Base-by-base conservation (phyloP, 129 eudicot genomes). In the Solidago caesia region DNA sequence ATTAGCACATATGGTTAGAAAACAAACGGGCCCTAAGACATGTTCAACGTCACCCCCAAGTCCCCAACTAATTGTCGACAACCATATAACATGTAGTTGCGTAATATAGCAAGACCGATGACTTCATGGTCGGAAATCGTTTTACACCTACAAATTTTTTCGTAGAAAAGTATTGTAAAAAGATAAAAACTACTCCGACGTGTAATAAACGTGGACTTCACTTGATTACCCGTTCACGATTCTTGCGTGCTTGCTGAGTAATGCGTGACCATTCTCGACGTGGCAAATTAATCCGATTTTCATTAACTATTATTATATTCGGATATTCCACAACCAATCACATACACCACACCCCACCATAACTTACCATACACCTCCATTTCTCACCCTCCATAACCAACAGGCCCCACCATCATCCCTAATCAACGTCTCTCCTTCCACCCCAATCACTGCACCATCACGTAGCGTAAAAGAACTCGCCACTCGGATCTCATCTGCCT, bases 391-490 rank as follows among this genome's bases (percentile, higher is more conserved):
- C 49, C 25, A 4, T 21, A 44, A 33, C 42, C 41, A 1, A 5
- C 4, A 52, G 71, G 44, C 74, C 46, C 46, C 60, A 44, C 33
- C 14, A 0, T 42, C 21, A 27, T 51, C 53, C 27, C 16, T 45
- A 45, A 77, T 77, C 75, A 27, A 77, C 70, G 70, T 68, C 75
- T 77, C 63, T 77, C 75, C 62, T 63, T 52, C 7, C 71, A 71
- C 59, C 26, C 11, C 39, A 52, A 70, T 44, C 65, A 60, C 39
- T 71, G 76, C 72, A 71, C 72, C 67, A 26, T 64, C 82, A 78
- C 58, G 81, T 61, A 70, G 42, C 39, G 41, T 62, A 71, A 39
- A 6, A 75, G 39, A 16, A 33, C 55, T 66, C 67, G 3, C 27
- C 27, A 55, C 39, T 70, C 58, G 58, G 77, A 77, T 78, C 82